phyloP scores from a whole-genome alignment of 352 stramenopile genomes.

The Phytophthora quininea region DNA sequence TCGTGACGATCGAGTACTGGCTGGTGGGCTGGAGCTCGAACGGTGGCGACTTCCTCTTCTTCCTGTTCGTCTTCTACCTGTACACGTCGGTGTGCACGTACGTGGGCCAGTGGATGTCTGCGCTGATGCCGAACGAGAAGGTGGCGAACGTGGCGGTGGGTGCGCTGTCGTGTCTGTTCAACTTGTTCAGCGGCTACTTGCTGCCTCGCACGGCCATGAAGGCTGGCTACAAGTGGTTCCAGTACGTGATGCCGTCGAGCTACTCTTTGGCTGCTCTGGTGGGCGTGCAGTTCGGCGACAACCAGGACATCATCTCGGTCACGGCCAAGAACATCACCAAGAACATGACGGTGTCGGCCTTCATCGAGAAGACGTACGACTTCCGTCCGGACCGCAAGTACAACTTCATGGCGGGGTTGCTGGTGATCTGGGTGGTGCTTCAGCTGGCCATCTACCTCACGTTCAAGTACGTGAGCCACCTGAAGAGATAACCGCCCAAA shows the following conservation, averaged over 20 bases:
- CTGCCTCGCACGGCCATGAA: constrained; percentile 43
- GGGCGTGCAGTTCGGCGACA: constrained; percentile 32
- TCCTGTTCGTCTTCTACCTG: constrained; percentile 40
- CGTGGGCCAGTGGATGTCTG: constrained; percentile 63
- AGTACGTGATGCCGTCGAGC: constrained; percentile 54
- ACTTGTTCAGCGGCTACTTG: constrained; percentile 55
- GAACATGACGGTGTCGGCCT: constrained; percentile 16
- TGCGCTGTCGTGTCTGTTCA: constrained; percentile 57
- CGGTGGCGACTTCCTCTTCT: constrained; percentile 35
- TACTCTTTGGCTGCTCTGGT: constrained; percentile 44
- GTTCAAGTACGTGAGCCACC: constrained; percentile 66
- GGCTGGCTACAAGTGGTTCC: constrained; percentile 53
- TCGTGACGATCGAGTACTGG: constrained; percentile 58
- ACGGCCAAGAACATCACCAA: neutral
- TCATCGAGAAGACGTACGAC: constrained; percentile 43
- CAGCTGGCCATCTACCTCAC: constrained; percentile 58
- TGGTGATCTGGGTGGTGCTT: constrained; percentile 50
- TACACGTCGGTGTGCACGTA: constrained; percentile 58
- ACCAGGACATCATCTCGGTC: constrained; percentile 16
- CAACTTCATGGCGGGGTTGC: constrained; percentile 37
- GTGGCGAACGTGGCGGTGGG: constrained; percentile 64
- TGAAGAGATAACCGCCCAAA: constrained; percentile 47
- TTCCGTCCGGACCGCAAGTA: constrained; percentile 44
- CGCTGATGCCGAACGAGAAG: constrained; percentile 59
- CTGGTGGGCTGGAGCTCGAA: constrained; percentile 34